Evolutionary conservation across 495 filamentous ascomycete genomes (phyloP).

Genomic region (Aspergillus baeticus): DNA sequence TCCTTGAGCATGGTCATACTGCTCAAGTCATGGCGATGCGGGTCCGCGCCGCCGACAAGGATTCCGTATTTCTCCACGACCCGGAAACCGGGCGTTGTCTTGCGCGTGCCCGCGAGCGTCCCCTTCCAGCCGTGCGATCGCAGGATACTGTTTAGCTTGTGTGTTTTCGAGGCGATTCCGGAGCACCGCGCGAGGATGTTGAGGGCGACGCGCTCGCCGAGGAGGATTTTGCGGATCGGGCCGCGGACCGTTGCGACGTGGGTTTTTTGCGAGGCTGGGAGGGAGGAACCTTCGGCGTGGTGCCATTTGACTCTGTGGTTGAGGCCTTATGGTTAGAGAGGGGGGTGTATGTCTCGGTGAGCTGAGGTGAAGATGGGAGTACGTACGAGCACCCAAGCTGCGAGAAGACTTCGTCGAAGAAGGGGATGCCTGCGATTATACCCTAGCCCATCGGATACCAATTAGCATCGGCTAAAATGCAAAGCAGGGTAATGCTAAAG

Average conservation of each 20-base stretch:
- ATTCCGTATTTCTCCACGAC: conserved; percentile 98
- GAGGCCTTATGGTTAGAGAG: conserved; percentile 1
- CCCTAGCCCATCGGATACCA: conserved; percentile 42
- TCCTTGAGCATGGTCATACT: conserved; percentile 99
- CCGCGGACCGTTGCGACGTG: conserved; percentile 81
- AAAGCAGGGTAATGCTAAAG: too few species aligned
- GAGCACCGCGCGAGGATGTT: conserved; percentile 92
- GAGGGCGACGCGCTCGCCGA: conserved; percentile 89
- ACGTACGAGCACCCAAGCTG: conserved; percentile 80
- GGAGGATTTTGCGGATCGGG: conserved; percentile 79
- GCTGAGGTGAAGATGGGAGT: neutral
- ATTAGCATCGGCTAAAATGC: too few species aligned
- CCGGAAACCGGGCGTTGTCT: conserved; percentile 94
- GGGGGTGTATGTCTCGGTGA: neutral
- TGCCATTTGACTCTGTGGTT: conserved; percentile 76
- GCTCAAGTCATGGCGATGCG: conserved; percentile 87
- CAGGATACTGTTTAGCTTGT: conserved; percentile 49
- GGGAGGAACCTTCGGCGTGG: conserved; percentile 66
- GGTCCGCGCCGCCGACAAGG: conserved; percentile 86
- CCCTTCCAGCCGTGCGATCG: conserved; percentile 70
- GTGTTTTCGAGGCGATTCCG: conserved; percentile 75
- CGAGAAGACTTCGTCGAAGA: conserved; percentile 90
- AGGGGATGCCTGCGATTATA: conserved; percentile 87
- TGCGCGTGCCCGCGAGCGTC: conserved; percentile 89
- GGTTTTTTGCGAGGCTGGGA: conserved; percentile 47